Evolutionary conservation across 306 rosid genomes (phyloP), one percentile per base, ranked within the genome.

Genomic region (Canavalia gladiata): DNA sequence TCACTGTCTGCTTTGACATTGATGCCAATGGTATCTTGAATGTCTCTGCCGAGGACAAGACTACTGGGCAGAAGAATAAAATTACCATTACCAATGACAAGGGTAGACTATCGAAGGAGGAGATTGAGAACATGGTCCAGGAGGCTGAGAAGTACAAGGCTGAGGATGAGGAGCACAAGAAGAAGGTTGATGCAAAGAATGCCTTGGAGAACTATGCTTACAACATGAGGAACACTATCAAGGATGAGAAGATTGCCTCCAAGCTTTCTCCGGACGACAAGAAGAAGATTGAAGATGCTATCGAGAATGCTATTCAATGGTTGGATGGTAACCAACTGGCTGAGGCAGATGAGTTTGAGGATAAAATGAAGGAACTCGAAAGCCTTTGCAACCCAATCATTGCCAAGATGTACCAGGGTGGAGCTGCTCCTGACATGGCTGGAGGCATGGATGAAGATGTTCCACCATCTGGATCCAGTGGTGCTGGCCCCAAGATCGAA

Each of bases 111-210:
- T 87, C 94, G 0, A 87, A 87, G 74, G 93, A 81, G 0, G 93
- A 90, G 43, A 89, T 92, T 2, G 88, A 84, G 82, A 90, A 85
- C 81, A 90, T 89, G 91, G 87, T 90, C 0, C 78, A 87, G 37
- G 94, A 89, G 64, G 94, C 93, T 0, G 90, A 90, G 83, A 87
- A 86, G 80, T 87, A 92, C 88, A 90, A 89, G 87, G 87, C 86
- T 0, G 92, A 92, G 57, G 97, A 92, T 0, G 97, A 92, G 31
- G 92, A 88, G 41, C 90, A 84, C 85, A 92, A 84, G 82, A 90
- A 87, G 85, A 90, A 86, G 87, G 92, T 88, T 0, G 90, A 86
- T 2, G 80, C 90, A 0, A 90, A 86, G 82, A 87, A 87, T 2
- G 87, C 90, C 0, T 55, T 90, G 80, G 97, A 92, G 47, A 85